These are phyloP conservation scores for Cutaneotrichosporon daszewskae DNA, from an alignment of 1,284 basidiomycete genomes.

Conservation along the genomic window DNA sequence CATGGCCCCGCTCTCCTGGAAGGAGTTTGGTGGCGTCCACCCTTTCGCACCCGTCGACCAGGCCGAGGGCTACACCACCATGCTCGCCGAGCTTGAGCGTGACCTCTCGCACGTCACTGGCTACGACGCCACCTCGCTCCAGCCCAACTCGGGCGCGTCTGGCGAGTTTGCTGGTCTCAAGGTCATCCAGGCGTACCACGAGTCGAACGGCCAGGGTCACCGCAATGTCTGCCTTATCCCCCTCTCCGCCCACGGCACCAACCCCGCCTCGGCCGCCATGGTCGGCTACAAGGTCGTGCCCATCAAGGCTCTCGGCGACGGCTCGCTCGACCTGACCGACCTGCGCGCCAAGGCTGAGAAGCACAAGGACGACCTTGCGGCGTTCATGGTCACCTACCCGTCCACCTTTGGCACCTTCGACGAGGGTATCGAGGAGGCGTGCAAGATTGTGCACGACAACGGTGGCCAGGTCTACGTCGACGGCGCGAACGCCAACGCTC, in stretches of 20 bases:
- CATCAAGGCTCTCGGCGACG: conserved; percentile 80
- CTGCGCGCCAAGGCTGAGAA: conserved; percentile 80
- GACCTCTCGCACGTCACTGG: conserved; percentile 93
- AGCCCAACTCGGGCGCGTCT: conserved; percentile 94
- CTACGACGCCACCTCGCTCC: conserved; percentile 87
- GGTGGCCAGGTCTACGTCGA: conserved; percentile 98
- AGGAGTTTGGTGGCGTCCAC: conserved; percentile 82
- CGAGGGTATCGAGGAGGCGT: conserved; percentile 83
- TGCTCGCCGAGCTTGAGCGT: conserved; percentile 85
- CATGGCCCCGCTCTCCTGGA: conserved; percentile 93
- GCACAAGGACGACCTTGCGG: conserved; percentile 85
- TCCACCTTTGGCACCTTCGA: conserved; percentile 98
- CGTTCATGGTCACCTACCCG: conserved; percentile 96
- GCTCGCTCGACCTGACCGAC: conserved; percentile 83
- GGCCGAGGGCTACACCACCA: conserved; percentile 74
- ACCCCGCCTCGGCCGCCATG: conserved; percentile 94
- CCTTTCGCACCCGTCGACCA: conserved; percentile 90
- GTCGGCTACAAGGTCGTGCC: conserved; percentile 93
- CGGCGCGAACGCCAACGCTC: conserved; percentile 93
- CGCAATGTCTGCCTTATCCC: conserved; percentile 93
- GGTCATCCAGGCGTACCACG: conserved; percentile 90
- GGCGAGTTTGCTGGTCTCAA: conserved; percentile 93
- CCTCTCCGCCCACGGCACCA: conserved; percentile 91
- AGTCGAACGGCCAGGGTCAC: conserved; percentile 75
- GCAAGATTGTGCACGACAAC: conserved; percentile 86